Evolutionary conservation across 208 protist genomes (phyloP), one percentile per base, ranked within the genome.

Genomic region (Angomonas desouzai): DNA sequence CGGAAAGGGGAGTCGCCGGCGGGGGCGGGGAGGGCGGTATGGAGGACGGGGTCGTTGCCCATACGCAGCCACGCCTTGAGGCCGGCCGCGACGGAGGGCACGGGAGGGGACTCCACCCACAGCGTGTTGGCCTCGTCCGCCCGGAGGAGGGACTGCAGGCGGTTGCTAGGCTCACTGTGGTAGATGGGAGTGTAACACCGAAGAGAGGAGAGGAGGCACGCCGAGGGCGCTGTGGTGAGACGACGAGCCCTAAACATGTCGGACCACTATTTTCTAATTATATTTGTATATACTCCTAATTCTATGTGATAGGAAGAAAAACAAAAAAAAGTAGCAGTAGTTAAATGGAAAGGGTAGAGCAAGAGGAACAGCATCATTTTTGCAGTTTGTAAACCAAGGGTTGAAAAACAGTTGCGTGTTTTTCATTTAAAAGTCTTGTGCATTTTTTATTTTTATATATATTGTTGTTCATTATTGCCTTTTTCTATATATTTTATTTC

Each of bases 171-270:
- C 6, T 80, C 81, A 32, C 77, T 74, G 10, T 74, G 45, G 63
- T 77, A 90, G 60, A 94, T 89, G 48, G 89, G 89, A 0, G 89
- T 94, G 71, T 94, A 94, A 30, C 59, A 34, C 10, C 89, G 85
- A 1, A 45, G 32, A 48, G 48, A 23, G 11, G 6, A 30, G 11
- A 10, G 32, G 4, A 69, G 69, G 1, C 22, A 25, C 16, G 28
- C 3, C 13, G 22, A 3, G n/a, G 16, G 61, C 33, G 23, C 16
- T n/a, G 34, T 30, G 10, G 51, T 23, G 7, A 32, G 25, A 11
- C 29, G 51, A 3, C 20, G 45, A 27, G 20, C 20, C n/a, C 45
- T 13, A 36, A 57, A 29, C 27, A 57, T 57, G 51, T 53, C 11
- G 9, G 18, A 20, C 18, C 23, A 20, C 18, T 53, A 29, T 53